Base-by-base conservation (phyloP, 768 basidiomycete species). In the Trametes villosa region DNA sequence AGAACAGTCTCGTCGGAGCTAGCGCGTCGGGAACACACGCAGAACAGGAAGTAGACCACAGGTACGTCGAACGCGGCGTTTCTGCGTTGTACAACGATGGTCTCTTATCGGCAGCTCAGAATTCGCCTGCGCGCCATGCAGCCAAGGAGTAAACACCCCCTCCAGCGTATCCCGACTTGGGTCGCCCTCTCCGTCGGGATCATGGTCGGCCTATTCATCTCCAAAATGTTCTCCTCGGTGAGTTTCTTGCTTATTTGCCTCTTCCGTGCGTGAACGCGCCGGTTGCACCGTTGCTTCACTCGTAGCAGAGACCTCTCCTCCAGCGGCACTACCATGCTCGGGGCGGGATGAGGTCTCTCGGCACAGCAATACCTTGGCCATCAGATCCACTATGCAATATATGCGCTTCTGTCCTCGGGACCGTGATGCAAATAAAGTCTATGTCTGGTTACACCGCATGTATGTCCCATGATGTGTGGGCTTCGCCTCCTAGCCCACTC, bases 341-440 rank as follows among this genome's bases (percentile, higher is more conserved):
- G 36, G 13, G 36, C 18, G 36, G 5, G 13, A 11, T 15, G 13
- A 38, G 13, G 15, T 38, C 36, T 38, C n/a, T 34, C 40, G 88
- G 27, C 71, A 86, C 27, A 89, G 89, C 24, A 72, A 88, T 41
- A 50, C 30, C 50, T 12, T 15, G 18, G 31, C 24, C 47, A 33
- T 49, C 30, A 49, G 6, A 17, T 22, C 30, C 13, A 18, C 17
- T 11, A 38, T 38, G 5, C 36, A 17, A 3, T 18, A 38, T 38
- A 11, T 7, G 8, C 7, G 7, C 15, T 7, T 34, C 8, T 34
- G 7, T 38, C 36, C 36, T 17, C 36, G 36, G 36, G 13, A 11
- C 36, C 18, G 4, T 38, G 18, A 38, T 34, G 7, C 13, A 34
- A 7, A 38, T 38, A 18, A 38, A 38, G 13, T 3, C 36, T 11